Conservation (phyloP, 2,329 filamentous ascomycete species). For the Arthrobotrys megalospora region DNA sequence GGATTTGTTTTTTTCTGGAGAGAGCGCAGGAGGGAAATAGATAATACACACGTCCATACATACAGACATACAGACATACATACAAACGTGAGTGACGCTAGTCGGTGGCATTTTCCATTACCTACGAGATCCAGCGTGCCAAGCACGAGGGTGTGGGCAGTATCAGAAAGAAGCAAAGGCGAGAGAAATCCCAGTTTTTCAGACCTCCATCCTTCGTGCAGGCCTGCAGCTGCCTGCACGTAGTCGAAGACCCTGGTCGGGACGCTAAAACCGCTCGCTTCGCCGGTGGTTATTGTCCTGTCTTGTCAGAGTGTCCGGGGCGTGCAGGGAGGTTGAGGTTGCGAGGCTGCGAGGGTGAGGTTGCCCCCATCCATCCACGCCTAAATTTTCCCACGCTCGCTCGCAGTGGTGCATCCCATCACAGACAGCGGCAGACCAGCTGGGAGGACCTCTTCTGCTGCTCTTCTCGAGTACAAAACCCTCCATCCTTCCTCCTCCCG, state of each 20-base stretch:
- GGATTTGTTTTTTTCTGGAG: slow-evolving; percentile 15
- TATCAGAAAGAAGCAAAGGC: slow-evolving; percentile 46
- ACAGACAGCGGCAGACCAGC: slow-evolving; percentile 14
- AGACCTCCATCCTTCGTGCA: slow-evolving; percentile 27
- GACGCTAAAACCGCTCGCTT: slow-evolving; percentile 61
- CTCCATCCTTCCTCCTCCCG: slow-evolving; percentile 58
- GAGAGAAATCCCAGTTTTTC: slow-evolving; percentile 43
- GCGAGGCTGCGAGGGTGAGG: not conserved
- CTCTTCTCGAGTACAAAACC: slow-evolving; percentile 61
- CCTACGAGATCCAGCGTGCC: slow-evolving; percentile 51
- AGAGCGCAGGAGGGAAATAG: slow-evolving; percentile 17
- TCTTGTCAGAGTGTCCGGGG: slow-evolving; percentile 11
- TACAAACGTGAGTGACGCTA: slow-evolving; percentile 48
- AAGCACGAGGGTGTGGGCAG: slow-evolving; percentile 40
- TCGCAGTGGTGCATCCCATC: slow-evolving; percentile 30
- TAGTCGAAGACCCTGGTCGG: slow-evolving; percentile 25
- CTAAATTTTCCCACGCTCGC: slow-evolving; percentile 58
- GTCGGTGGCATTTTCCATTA: slow-evolving; percentile 58
- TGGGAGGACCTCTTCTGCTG: slow-evolving; percentile 41
- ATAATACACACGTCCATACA: slow-evolving; percentile 7
- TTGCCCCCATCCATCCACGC: slow-evolving; percentile 31
- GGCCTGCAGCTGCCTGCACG: slow-evolving; percentile 60
- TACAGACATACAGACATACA: slow-evolving; percentile 18
- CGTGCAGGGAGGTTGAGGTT: not conserved
- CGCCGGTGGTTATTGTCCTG: slow-evolving; percentile 42